Evolutionary conservation across 1,139 yeast genomes (phyloP), one percentile per base, ranked within the genome.

Genomic region (Hemisphaericaspora xylanilytica): DNA sequence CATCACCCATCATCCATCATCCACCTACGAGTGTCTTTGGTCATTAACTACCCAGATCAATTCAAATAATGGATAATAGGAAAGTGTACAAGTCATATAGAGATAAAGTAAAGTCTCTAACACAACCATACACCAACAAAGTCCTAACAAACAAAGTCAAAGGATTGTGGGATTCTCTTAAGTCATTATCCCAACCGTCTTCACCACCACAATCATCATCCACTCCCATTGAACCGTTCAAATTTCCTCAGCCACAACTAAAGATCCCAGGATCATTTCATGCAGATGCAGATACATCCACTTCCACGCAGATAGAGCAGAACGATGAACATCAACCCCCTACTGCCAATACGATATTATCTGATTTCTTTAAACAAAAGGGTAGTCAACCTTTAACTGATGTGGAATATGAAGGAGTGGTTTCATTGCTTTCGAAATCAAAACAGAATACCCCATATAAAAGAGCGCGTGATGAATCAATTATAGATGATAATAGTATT

Each of bases 401-500:
- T 13, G 70, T 88, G 35, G 97, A 90, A 58, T 75, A 82, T 47
- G 95, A 84, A 54, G 96, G 96, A 4, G 95, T 89, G 0, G 61
- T 85, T 53, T 77, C 95, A 72, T 56, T 75, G 57, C 44, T 68
- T 39, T 48, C 60, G 15, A 50, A 53, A 37, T 56, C 69, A 27
- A 53, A 56, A 46, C 20, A 38, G 4, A 46, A 38, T 8, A 44
- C 40, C 4, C 50, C 48, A 5, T 32, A 21, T n/a, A 41, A 35
- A 18, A 28, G 34, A 29, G 32, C 10, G 9, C 11, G 17, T 16
- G 35, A 32, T 6, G 25, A 31, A 8, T 32, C 36, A n/a, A 21
- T 20, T 5, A 14, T 21, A 27, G 17, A 33, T 17, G 22, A 34
- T n/a, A n/a, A n/a, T 14, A 30, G 28, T 13, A 20, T 35, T 25